Conservation (phyloP, 2,329 filamentous ascomycete genomes). For the Leptographium galeiforme region DNA sequence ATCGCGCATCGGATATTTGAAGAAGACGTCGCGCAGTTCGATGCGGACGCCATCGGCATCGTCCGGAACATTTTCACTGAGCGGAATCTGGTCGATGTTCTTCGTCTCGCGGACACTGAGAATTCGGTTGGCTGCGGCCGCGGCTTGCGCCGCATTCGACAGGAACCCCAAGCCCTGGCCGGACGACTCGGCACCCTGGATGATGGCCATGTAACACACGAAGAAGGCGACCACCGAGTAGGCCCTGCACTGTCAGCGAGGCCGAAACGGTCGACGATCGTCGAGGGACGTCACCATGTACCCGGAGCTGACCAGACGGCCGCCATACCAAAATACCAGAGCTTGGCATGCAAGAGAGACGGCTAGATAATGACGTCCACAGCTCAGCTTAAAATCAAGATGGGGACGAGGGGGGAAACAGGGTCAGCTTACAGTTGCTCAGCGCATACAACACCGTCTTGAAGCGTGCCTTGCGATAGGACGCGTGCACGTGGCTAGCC, state of each 20-base stretch:
- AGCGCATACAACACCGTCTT: slow-evolving; percentile 54
- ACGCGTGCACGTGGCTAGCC: slow-evolving; percentile 40
- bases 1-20: slow-evolving; percentile 46
- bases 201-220: slow-evolving; percentile 50
- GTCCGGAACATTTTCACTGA: slow-evolving; percentile 26
- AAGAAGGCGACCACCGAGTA: slow-evolving; percentile 34
- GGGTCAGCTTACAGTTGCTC: slow-evolving; percentile 44
- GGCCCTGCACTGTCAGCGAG: slow-evolving; percentile 22
- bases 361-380: background rate
- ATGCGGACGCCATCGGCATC: slow-evolving; percentile 32
- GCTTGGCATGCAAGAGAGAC: slow-evolving; percentile 50
- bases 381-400: background rate
- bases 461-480: slow-evolving; percentile 47
- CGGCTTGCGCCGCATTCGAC: slow-evolving; percentile 48
- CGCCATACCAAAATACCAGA: slow-evolving; percentile 54
- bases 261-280: background rate
- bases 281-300: background rate
- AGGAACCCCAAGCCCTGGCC: slow-evolving; percentile 56
- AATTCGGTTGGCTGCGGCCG: slow-evolving; percentile 46
- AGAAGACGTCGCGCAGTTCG: slow-evolving; percentile 42
- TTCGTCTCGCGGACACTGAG: slow-evolving; percentile 34
- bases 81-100: slow-evolving; percentile 19
- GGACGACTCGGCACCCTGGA: slow-evolving; percentile 53
- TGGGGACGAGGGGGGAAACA: background rate
- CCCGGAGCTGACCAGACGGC: slow-evolving; percentile 35